Evolutionary conservation across 129 eudicot species (phyloP).

Genomic region (Saussurea involucrata): DNA sequence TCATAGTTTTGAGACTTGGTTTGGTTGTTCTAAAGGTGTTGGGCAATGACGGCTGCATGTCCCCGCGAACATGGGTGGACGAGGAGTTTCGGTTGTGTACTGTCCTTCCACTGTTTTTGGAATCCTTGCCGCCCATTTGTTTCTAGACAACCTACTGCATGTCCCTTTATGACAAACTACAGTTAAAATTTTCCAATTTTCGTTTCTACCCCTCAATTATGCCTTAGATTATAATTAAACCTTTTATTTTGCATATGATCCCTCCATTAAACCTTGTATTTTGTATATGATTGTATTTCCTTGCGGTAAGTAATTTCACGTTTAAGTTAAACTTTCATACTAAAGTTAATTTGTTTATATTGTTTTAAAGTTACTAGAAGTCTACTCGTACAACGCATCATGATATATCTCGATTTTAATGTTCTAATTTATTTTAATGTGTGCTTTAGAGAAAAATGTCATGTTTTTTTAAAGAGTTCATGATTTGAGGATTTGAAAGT

Average conservation of each 20-base stretch:
- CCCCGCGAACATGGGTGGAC: slow-evolving; percentile 17
- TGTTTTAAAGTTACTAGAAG: neutral
- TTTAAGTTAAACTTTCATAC: neutral
- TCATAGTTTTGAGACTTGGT: neutral
- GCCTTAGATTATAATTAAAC: neutral
- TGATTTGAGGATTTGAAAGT: no score
- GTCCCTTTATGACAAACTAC: slow-evolving; percentile 3
- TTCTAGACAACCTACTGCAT: neutral
- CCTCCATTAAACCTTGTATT: neutral
- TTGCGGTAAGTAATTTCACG: neutral
- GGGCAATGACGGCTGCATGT: slow-evolving; percentile 26
- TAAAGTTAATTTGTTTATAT: neutral
- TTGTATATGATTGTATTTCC: neutral
- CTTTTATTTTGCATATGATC: neutral
- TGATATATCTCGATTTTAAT: no score
- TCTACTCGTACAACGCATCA: no score
- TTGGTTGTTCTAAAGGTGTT: slow-evolving; percentile 24
- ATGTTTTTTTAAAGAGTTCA: no score
- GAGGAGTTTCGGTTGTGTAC: slow-evolving; percentile 22
- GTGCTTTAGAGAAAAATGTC: no score
- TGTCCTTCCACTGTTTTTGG: slow-evolving; percentile 19
- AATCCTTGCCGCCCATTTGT: slow-evolving; percentile 2
- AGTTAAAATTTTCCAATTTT: neutral
- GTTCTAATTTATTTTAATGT: no score
- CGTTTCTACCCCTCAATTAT: neutral